Base-by-base conservation (phyloP, 2,329 filamentous ascomycete species). In the Chalaropsis thielavioides region DNA sequence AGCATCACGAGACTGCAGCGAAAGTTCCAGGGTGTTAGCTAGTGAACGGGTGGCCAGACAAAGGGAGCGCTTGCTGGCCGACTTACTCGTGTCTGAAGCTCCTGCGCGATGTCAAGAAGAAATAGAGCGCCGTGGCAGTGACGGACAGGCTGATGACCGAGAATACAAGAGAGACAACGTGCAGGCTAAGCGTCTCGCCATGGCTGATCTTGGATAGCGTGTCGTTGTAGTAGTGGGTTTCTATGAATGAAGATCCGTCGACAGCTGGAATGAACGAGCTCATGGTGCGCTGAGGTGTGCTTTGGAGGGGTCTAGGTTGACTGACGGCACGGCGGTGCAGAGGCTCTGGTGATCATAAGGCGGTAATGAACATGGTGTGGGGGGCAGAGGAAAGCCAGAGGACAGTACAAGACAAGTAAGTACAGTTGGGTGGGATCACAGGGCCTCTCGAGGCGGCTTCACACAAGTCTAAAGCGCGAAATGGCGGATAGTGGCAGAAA, bases 61-160 rank as follows among this genome's bases (percentile, higher is more conserved):
- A 15, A 27, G 24, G 3, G 10, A 54, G 24, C 13, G 19, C 43
- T 46, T 4, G 8, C 24, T 15, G 49, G 49, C 19, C 49, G 38
- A 75, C 82, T 75, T 75, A 86, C 84, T 86, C 83, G 72, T 91
- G 87, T 58, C 88, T 82, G 72, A 91, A 92, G 68, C 81, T 84
- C 70, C 87, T 81, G 69, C 83, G 80, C 86, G 91, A 91, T 68
- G 83, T 80, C 66, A 83, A 76, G 71, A 92, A 90, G 84, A 86
- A 90, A 74, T 86, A 88, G 49, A 87, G 80, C 1, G 84, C 79
- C 38, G 82, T 71, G 6, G 83, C 69, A 0, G 80, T 81, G 11
- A 82, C 77, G 2, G 79, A 63, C 40, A 89, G 75, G 69, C 86
- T 89, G 68, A 84, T 67, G 0, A 76, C 74, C 3, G 78, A 75